A percentile compares a stretch with the other conserved stretches of the same genome.
Evolutionary conservation across 2,329 filamentous ascomycete species (phyloP).

Genomic region (Ceratocystis cacaofunesta): DNA sequence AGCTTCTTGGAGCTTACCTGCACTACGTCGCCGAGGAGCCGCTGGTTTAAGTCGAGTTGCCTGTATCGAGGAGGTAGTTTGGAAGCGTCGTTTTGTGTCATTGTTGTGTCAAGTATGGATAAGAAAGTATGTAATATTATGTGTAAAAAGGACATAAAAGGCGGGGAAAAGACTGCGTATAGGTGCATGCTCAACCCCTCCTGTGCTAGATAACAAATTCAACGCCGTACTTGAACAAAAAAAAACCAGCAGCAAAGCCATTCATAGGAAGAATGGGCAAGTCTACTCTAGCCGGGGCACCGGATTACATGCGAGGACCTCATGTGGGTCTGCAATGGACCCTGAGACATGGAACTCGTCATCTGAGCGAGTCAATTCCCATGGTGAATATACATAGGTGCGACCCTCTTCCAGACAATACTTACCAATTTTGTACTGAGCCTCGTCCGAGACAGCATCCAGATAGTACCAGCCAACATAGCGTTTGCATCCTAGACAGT

Average conservation of each 20-base stretch:
- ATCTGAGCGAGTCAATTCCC: neutral
- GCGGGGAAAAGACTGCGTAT: neutral
- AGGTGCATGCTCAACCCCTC: neutral
- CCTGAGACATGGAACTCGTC: neutral
- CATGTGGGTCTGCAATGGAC: neutral
- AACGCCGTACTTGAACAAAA: neutral
- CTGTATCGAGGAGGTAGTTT: neutral
- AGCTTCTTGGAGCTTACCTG: conserved; percentile 84
- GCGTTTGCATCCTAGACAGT: conserved; percentile 38
- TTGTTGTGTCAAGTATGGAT: neutral
- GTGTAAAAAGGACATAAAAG: neutral
- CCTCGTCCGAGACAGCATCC: conserved; percentile 41
- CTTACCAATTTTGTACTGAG: conserved; percentile 55
- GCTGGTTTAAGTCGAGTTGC: conserved; percentile 24
- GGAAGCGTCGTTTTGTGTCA: neutral
- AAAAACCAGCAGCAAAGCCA: neutral
- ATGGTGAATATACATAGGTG: conserved; percentile 4
- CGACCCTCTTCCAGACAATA: conserved; percentile 46
- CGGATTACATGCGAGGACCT: too few relatives aligned
- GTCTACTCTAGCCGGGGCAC: neutral
- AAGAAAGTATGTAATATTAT: neutral
- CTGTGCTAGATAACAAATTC: neutral
- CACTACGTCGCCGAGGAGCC: conserved; percentile 93
- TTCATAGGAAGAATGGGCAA: too few relatives aligned
- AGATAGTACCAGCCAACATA: conserved; percentile 56